These are phyloP conservation scores for Cladophialophora carrionii DNA, from an alignment of 2,329 filamentous ascomycete species.

Conservation along the genomic window DNA sequence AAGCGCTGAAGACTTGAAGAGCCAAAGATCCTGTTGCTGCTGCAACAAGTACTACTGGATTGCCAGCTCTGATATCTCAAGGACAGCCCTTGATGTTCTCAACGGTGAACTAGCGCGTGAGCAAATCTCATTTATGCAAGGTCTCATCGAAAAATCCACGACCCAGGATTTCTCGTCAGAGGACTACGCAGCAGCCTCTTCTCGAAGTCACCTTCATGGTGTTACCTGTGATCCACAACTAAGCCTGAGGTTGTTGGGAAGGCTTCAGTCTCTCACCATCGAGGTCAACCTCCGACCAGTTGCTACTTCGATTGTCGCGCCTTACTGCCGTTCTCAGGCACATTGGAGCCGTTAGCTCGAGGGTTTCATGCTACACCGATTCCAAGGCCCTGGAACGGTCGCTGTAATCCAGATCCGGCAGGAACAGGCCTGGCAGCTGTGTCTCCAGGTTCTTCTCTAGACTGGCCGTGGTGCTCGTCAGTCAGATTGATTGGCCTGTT, in stretches of 20 bases:
- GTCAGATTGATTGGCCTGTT: neutral
- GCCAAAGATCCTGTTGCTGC: neutral
- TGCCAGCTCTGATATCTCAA: neutral
- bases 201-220: neutral
- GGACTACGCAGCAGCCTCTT: neutral
- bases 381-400: neutral
- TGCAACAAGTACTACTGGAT: neutral
- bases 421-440: neutral
- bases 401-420: neutral
- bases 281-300: neutral
- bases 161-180: neutral
- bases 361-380: neutral
- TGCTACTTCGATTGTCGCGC: neutral
- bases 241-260: neutral
- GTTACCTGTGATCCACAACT: neutral
- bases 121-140: neutral
- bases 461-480: neutral
- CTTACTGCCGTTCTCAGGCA: neutral
- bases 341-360: neutral
- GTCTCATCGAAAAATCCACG: neutral
- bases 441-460: neutral
- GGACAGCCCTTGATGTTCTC: neutral
- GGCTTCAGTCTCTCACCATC: neutral
- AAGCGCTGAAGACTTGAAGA: slow-evolving; percentile 23
- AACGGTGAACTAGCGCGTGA: neutral